Percentiles rank a stretch among this genome's conserved stretches.
phyloP scores from a whole-genome alignment of 345 rosid species.

The Limnanthes douglasii region DNA sequence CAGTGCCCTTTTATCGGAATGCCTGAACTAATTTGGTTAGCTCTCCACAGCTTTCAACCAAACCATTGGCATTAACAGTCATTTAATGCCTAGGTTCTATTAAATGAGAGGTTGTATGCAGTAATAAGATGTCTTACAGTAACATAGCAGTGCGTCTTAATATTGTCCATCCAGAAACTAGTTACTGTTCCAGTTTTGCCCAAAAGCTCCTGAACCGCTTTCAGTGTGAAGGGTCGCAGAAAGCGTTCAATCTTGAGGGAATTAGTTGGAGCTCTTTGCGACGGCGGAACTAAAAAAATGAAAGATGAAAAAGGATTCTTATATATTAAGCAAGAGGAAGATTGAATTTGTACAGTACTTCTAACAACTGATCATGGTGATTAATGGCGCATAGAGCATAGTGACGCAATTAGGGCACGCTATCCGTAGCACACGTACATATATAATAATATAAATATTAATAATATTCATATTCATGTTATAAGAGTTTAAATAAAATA shows the following conservation, averaged over 20 bases:
- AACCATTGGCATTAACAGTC: too few relatives aligned
- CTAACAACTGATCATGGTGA: slow-evolving; percentile 2
- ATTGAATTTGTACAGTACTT: background rate
- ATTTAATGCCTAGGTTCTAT: background rate
- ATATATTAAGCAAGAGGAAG: slow-evolving; percentile 1
- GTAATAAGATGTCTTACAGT: slow-evolving; percentile 37
- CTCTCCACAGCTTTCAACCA: too few relatives aligned
- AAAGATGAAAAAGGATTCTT: slow-evolving; percentile 3
- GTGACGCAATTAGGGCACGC: too few relatives aligned
- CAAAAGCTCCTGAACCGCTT: slow-evolving; percentile 93
- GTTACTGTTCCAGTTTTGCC: slow-evolving; percentile 70
- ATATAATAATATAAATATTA: too few relatives aligned
- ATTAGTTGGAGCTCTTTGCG: slow-evolving; percentile 62
- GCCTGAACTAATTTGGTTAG: too few relatives aligned
- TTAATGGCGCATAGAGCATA: too few relatives aligned
- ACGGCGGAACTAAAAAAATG: slow-evolving; percentile 59
- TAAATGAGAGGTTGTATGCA: background rate
- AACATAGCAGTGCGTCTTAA: slow-evolving; percentile 94
- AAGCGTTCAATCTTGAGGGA: slow-evolving; percentile 83
- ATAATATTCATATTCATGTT: too few relatives aligned
- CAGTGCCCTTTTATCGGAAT: too few relatives aligned
- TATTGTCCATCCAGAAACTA: slow-evolving; percentile 95
- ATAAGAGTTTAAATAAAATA: too few relatives aligned
- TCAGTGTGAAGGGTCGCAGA: slow-evolving; percentile 90
- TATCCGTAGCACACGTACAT: too few relatives aligned